Conservation (phyloP, 805 yeast genomes). For the Candida quercuum region DNA sequence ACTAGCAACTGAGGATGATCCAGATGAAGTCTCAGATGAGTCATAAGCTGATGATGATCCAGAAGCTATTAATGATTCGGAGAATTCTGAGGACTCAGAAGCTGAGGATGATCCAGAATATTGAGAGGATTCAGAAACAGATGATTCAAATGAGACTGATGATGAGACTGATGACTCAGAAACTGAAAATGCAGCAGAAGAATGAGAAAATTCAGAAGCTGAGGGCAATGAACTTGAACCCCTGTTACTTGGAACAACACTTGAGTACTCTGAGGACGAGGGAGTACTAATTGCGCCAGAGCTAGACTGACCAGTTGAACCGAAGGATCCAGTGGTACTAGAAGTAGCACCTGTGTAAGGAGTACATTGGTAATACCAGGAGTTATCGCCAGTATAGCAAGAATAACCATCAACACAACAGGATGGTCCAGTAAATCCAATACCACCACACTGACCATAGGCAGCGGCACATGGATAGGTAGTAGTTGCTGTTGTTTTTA, state of each 20-base stretch:
- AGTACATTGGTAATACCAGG: slow-evolving; percentile 13
- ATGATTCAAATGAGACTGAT: not conserved
- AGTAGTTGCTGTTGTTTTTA: no score
- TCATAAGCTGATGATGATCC: not conserved
- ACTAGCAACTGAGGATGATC: not conserved
- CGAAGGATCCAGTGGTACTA: no score
- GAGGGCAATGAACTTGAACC: slow-evolving; percentile 10
- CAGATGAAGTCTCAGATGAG: not conserved
- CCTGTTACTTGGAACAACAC: no score
- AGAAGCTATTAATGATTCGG: not conserved
- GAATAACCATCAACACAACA: slow-evolving; percentile 8
- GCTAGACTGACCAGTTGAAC: no score
- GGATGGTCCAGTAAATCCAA: slow-evolving; percentile 6
- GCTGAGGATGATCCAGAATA: not conserved
- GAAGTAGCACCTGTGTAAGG: not conserved
- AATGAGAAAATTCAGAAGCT: no score
- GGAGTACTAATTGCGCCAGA: no score
- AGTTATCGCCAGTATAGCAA: slow-evolving; percentile 5
- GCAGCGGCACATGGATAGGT: slow-evolving; percentile 1
- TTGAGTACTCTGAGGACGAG: no score
- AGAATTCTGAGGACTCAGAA: not conserved
- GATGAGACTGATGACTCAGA: not conserved
- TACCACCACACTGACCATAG: slow-evolving; percentile 18
- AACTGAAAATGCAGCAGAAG: not conserved
- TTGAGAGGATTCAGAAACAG: not conserved